Base-by-base conservation (phyloP, 148 eudicot species). In the Diospyros lotus region DNA sequence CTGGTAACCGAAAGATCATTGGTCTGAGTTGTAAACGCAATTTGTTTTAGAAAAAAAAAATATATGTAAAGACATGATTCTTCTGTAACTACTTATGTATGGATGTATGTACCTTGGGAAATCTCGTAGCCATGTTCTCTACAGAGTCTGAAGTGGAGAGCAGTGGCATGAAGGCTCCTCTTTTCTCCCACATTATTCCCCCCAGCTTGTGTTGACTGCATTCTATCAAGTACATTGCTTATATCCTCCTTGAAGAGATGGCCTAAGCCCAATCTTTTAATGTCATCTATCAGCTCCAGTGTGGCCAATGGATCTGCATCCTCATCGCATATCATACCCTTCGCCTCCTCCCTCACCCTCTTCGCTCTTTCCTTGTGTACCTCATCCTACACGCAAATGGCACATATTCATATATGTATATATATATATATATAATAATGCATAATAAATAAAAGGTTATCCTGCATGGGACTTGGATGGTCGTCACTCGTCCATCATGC, bases 231-330 rank as follows among this genome's bases (percentile, higher is more conserved):
- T 9, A 70, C 76, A 10, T 13, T 74, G 1, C 48, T 58, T 64
- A 74, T 75, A 6, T 61, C 52, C 56, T 65, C 28, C 14, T 65
- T 51, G 58, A 80, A 80, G 5, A 60, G 71, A 63, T 83, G 70
- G 13, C 58, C 73, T 5, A 83, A 67, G 28, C 83, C 86, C 53
- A 80, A 58, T n/a, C 76, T 61, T 56, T 80, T 69, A 41, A 77
- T 80, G 4, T 80, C 76, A 67, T 80, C 81, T 6, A 83, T 71
- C 50, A 77, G 42, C n/a, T 80, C 69, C n/a, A 83, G 73, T 62
- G 71, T 6, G 7, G 6, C 48, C 12, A 54, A 13, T 42, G 71
- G 73, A 18, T 67, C 58, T 55, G 53, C 17, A 10, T 14, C 62
- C 58, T 72, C 77, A 44, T 66, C 74, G 9, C 4, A 50, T 13